phyloP scores from a whole-genome alignment of 257 asterid genomes.

The Catharanthus roseus region DNA sequence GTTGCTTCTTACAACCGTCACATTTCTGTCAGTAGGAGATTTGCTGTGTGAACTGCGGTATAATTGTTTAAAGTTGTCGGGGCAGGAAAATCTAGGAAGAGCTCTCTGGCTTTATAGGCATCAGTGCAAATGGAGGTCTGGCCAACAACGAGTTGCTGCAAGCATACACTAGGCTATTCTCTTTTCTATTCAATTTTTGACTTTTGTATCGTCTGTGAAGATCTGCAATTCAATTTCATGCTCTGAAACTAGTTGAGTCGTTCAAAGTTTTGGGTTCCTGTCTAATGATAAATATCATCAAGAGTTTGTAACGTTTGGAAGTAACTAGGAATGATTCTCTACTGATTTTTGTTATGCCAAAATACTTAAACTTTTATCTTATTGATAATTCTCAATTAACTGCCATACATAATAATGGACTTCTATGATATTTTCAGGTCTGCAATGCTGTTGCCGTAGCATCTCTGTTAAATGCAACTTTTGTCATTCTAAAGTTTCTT shows the following conservation, averaged over 20 bases:
- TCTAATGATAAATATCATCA: background rate
- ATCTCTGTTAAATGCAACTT: conserved; percentile 78
- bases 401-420: background rate
- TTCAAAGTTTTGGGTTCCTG: background rate
- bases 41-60: conserved; percentile 20
- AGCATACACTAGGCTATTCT: conserved; percentile 18
- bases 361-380: background rate
- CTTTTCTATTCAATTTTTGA: background rate
- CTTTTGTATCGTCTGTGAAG: background rate
- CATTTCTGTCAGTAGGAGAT: conserved; percentile 17
- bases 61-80: conserved; percentile 48
- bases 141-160: conserved; percentile 94
- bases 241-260: background rate
- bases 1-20: background rate
- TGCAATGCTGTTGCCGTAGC: conserved; percentile 95
- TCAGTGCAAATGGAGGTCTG: conserved; percentile 93
- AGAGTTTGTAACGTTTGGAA: background rate
- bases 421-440: conserved; percentile 41
- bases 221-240: background rate
- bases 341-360: background rate
- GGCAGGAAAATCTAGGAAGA: conserved; percentile 49
- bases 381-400: background rate
- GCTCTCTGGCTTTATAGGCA: conserved; percentile 56
- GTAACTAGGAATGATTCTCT: background rate
- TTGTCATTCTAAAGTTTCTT: conserved; percentile 84